These are phyloP conservation scores for Fusarium neocosmosporiellum DNA, from an alignment of 2,329 filamentous ascomycete genomes.

Conservation along the genomic window DNA sequence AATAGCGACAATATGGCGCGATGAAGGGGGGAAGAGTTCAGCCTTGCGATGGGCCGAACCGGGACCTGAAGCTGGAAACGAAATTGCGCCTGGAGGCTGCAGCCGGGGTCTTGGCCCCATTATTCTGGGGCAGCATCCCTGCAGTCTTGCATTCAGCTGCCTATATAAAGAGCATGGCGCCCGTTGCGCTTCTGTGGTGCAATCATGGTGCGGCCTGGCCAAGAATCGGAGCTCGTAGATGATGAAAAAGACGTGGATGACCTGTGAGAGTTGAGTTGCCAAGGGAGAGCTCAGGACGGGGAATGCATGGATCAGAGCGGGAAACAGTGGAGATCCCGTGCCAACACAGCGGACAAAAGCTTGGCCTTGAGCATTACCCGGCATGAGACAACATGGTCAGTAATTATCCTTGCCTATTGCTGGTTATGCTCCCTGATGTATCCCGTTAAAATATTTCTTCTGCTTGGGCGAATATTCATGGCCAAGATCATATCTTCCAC, in stretches of 20 bases:
- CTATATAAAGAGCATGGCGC: neutral
- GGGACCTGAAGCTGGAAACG: neutral
- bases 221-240: neutral
- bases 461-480: neutral
- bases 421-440: neutral
- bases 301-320: neutral
- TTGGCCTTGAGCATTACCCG: neutral
- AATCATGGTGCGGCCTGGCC: neutral
- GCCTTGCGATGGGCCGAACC: neutral
- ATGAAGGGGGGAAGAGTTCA: neutral
- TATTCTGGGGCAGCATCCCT: neutral
- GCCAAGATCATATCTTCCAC: neutral
- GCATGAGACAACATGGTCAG: neutral
- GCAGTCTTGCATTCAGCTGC: neutral
- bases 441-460: neutral
- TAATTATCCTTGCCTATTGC: neutral
- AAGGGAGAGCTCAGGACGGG: neutral
- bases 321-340: slow-evolving; percentile 28
- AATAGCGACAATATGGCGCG: neutral
- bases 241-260: neutral
- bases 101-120: neutral
- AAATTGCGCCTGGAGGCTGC: neutral
- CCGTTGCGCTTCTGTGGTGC: neutral
- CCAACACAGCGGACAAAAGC: neutral
- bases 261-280: neutral